phyloP scores from a whole-genome alignment of 129 eudicot species.

The Calendula officinalis region DNA sequence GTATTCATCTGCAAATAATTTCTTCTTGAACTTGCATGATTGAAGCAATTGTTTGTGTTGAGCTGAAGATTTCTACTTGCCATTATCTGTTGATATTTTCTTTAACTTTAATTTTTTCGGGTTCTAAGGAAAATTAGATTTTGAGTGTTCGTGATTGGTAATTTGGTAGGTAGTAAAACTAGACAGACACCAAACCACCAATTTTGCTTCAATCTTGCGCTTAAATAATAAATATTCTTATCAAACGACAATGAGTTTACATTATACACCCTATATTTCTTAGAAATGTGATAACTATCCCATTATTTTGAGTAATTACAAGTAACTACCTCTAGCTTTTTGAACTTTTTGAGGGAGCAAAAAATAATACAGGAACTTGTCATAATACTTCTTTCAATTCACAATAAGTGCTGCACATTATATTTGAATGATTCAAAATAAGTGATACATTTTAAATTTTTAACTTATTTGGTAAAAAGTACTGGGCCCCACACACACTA shows the following conservation, averaged over 20 bases:
- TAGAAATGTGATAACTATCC: not conserved
- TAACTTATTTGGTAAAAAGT: too few species aligned
- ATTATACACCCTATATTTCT: not conserved
- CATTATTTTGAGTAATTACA: constrained; percentile 4
- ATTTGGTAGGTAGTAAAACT: constrained; percentile 20
- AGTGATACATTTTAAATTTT: too few species aligned
- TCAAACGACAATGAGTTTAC: not conserved
- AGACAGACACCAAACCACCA: too few species aligned
- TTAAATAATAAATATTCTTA: not conserved
- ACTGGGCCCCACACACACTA: too few species aligned
- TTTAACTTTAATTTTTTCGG: constrained; percentile 15
- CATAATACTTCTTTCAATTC: too few species aligned
- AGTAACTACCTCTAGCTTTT: not conserved
- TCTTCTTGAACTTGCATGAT: constrained; percentile 37
- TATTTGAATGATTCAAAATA: too few species aligned
- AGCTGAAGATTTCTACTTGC: constrained; percentile 39
- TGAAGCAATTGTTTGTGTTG: constrained; percentile 42
- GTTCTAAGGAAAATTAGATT: constrained; percentile 12
- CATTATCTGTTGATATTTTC: not conserved
- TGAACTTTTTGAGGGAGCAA: too few species aligned
- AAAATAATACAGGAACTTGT: too few species aligned
- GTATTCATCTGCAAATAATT: constrained; percentile 34
- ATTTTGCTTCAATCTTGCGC: constrained; percentile 28
- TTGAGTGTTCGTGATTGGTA: constrained; percentile 3
- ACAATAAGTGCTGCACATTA: too few species aligned